phyloP scores from a whole-genome alignment of 352 stramenopile genomes.

The Blastocystis sp. region DNA sequence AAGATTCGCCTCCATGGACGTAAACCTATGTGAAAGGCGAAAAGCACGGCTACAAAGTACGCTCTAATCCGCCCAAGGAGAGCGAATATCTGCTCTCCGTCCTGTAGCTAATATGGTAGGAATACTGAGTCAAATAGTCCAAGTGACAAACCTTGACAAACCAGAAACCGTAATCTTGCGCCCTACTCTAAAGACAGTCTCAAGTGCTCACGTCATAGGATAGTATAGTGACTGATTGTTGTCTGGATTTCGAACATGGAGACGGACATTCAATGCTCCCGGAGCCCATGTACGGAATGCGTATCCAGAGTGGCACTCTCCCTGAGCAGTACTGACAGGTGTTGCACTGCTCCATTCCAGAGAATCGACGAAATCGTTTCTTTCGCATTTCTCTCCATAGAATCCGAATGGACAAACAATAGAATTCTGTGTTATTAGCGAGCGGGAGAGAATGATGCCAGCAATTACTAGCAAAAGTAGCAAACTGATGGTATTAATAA shows the following conservation, averaged over 20 bases:
- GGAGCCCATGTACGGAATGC: slow-evolving; percentile 44
- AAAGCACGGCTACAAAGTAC: background rate
- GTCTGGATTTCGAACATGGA: background rate
- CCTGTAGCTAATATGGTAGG: background rate
- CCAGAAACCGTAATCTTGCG: slow-evolving; percentile 34
- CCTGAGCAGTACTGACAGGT: background rate
- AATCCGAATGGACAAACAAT: background rate
- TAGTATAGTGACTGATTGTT: background rate
- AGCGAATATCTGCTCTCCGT: slow-evolving; percentile 4
- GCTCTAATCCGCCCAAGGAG: background rate
- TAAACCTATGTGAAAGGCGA: background rate
- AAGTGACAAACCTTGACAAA: background rate
- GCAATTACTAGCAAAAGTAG: background rate
- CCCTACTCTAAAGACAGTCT: background rate
- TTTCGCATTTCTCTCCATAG: slow-evolving; percentile 5
- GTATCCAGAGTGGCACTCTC: background rate
- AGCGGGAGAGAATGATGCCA: background rate
- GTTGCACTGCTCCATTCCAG: background rate
- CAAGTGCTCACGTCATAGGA: background rate
- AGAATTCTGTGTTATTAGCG: background rate
- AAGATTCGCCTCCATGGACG: background rate
- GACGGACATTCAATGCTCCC: background rate
- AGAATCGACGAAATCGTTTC: slow-evolving; percentile 38
- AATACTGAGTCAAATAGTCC: background rate
- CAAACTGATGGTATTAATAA: background rate